Evolutionary conservation across 192 early-diverging fungal genomes (phyloP), one percentile per base, ranked within the genome.

Genomic region (Mortierella hygrophila): DNA sequence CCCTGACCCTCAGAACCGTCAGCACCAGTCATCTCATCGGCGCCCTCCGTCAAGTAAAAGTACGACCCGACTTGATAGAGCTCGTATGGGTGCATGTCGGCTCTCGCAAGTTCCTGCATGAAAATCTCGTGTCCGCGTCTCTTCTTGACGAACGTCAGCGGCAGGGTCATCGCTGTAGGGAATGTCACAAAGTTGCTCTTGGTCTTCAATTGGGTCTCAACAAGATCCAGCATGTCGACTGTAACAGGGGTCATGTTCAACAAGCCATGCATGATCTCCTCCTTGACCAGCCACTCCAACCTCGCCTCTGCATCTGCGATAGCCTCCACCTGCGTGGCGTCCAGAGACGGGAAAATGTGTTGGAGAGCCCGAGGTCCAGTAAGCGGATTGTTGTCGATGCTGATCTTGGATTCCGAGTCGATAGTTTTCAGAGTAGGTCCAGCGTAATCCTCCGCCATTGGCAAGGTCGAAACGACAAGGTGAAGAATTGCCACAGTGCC

Each of bases 251-350:
- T 76, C n/a, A 94, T 84, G 29, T 91, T 85, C 40, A 96, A 82
- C 32, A 96, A 79, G 0, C 91, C 89, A 81, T 94, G 92, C 90
- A 96, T 93, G 29, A 96, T 90, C 84, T 96, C 95, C 70, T 96
- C 93, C 52, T 93, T 93, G n/a, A 95, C 88, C 1, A 95, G 72
- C 89, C 88, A 89, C 26, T 93, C 90, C 20, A 96, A 79, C 44
- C 92, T 84, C 3, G 88, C 78, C 68, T 90, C 90, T 2, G 93
- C 93, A 74, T 93, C 91, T 0, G 86, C 77, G 21, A 96, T 80
- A 1, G 93, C 94, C 42, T 93, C 92, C 55, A 89, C 79, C 76
- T 95, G 94, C 49, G 90, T 70, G 5, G 79, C n/a, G 11, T 86
- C 84, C 60, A 86, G 44, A 18, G 77, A 81, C 21, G 84, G 84